Conservation (phyloP, 495 filamentous ascomycete species). For the Penicillium antarcticum region DNA sequence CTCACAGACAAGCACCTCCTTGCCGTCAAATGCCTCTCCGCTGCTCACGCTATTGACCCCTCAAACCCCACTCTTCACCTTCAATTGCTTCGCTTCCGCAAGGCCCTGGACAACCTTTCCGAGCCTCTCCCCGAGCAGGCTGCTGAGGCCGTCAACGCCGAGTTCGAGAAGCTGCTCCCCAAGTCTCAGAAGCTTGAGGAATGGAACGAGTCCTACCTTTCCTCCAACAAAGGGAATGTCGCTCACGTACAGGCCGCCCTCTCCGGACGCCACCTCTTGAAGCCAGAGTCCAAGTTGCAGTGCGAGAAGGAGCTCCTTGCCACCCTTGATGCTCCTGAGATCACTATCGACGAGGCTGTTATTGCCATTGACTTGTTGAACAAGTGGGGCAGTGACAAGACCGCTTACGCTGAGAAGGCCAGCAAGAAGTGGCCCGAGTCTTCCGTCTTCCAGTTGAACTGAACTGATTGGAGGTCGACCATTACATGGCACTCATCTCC, state of each 20-base stretch:
- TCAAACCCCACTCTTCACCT: constrained; percentile 75
- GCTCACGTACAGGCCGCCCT: constrained; percentile 62
- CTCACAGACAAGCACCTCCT: constrained; percentile 74
- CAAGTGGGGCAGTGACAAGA: constrained; percentile 56
- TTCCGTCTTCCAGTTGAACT: constrained; percentile 49
- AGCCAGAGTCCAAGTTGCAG: constrained; percentile 50
- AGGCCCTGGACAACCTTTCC: constrained; percentile 53
- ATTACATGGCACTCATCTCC: not conserved
- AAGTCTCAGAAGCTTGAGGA: constrained; percentile 54
- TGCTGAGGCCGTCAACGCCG: constrained; percentile 61
- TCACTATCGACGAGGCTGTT: constrained; percentile 59
- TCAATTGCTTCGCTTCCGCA: constrained; percentile 67
- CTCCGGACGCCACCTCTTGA: constrained; percentile 56
- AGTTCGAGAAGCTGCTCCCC: constrained; percentile 59
- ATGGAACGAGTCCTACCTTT: constrained; percentile 65
- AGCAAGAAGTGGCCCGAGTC: constrained; percentile 70
- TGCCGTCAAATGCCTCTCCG: constrained; percentile 80
- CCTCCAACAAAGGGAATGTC: constrained; percentile 59
- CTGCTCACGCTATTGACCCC: constrained; percentile 64
- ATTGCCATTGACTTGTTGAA: constrained; percentile 56
- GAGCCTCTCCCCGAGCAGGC: constrained; percentile 57
- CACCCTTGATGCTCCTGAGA: constrained; percentile 50
- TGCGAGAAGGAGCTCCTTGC: constrained; percentile 58
- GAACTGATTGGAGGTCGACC: not conserved
- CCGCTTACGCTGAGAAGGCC: constrained; percentile 62